Evolutionary conservation across 345 rosid genomes (phyloP).

Genomic region (Laguncularia racemosa): DNA sequence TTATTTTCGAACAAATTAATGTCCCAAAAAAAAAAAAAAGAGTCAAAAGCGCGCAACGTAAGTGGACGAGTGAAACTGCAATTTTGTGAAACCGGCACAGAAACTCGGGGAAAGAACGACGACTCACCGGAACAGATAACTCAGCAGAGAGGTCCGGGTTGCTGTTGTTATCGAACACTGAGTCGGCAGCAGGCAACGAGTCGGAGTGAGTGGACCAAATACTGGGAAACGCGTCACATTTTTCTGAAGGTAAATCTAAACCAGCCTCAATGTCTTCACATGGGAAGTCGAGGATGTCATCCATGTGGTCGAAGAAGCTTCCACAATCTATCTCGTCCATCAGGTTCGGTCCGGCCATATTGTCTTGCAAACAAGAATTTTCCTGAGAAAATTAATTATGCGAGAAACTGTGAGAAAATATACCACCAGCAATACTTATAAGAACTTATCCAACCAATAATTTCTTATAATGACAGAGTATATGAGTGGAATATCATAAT

Average conservation of each 20-base stretch:
- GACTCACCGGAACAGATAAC: constrained; percentile 89
- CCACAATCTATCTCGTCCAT: constrained; percentile 89
- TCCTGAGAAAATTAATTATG: no score
- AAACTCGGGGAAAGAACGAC: background rate
- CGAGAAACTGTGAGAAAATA: no score
- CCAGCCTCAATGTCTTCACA: constrained; percentile 53
- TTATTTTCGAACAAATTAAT: background rate
- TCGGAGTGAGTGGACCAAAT: constrained; percentile 68
- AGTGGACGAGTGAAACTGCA: no score
- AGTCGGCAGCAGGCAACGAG: constrained; percentile 53
- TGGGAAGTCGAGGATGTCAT: constrained; percentile 84
- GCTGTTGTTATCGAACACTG: constrained; percentile 49
- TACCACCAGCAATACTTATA: no score
- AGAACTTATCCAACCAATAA: no score
- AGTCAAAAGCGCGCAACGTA: background rate
- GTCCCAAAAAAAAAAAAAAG: background rate
- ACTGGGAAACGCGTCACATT: constrained; percentile 39
- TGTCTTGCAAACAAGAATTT: no score
- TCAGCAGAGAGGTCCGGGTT: constrained; percentile 67
- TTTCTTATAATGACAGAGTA: no score
- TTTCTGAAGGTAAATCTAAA: constrained; percentile 25
- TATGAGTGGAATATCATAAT: no score
- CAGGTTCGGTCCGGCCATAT: constrained; percentile 36
- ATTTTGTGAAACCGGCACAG: no score
- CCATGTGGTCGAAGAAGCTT: constrained; percentile 94